phyloP scores from a whole-genome alignment of 2,329 filamentous ascomycete species.

The Fusarium begoniae region DNA sequence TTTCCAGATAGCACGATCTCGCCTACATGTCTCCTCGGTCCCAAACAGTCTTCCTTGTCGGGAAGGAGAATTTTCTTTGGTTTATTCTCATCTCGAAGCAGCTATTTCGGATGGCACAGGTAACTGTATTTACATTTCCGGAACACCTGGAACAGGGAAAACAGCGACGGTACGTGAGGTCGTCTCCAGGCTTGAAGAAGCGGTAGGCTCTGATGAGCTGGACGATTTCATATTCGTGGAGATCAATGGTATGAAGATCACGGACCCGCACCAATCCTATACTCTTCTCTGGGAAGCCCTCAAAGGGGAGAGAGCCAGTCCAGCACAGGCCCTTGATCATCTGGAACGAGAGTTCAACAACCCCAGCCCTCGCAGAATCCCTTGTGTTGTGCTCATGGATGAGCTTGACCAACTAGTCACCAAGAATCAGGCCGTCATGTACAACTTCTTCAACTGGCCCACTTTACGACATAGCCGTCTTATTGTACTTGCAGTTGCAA shows the following conservation, averaged over 20 bases:
- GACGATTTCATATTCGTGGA: constrained; percentile 99
- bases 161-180: constrained; percentile 97
- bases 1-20: constrained; percentile 88
- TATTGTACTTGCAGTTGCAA: constrained; percentile 96
- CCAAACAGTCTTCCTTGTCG: constrained; percentile 89
- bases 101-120: constrained; percentile 94
- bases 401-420: constrained; percentile 98
- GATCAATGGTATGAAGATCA: constrained; percentile 99
- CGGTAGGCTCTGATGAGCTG: constrained; percentile 87
- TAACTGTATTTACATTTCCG: constrained; percentile 98
- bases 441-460: constrained; percentile 99
- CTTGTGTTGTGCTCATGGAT: constrained; percentile 98
- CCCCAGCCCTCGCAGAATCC: constrained; percentile 88
- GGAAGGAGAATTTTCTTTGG: constrained; percentile 88
- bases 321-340: constrained; percentile 88
- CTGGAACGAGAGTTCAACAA: constrained; percentile 92
- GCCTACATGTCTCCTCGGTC: constrained; percentile 93
- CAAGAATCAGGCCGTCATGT: constrained; percentile 99
- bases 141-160: constrained; percentile 97
- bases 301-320: constrained; percentile 90
- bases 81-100: constrained; percentile 92
- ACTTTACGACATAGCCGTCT: constrained; percentile 88
- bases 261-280: constrained; percentile 96
- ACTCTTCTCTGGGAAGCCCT: constrained; percentile 95
- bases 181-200: constrained; percentile 85